Evolutionary conservation across 1,284 basidiomycete species (phyloP).

Genomic region (Austroboletus niveus): DNA sequence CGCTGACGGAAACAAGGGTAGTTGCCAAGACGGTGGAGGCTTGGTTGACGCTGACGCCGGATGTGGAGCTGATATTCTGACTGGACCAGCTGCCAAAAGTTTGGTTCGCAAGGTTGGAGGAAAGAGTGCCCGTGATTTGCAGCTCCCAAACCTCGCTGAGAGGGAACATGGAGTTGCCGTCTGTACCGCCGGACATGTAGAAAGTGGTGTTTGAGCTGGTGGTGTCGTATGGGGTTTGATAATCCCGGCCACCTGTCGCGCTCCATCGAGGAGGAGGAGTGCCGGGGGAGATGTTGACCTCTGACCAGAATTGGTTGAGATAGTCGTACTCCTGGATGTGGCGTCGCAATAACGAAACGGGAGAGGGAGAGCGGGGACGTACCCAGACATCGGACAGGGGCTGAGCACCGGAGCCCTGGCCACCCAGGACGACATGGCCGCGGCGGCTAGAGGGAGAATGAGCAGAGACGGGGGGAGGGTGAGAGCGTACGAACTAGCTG

Average conservation of each 20-base stretch:
- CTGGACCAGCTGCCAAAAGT: constrained; percentile 60
- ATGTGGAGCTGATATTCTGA: constrained; percentile 38
- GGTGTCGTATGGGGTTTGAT: constrained; percentile 43
- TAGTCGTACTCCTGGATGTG: constrained; percentile 67
- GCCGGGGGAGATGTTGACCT: constrained; percentile 49
- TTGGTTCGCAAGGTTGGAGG: constrained; percentile 57
- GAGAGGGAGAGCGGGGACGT: constrained; percentile 18
- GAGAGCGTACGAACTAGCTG: constrained; percentile 60
- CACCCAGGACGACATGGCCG: constrained; percentile 70
- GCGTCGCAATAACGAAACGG: constrained; percentile 4
- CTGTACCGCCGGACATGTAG: constrained; percentile 64
- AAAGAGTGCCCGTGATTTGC: constrained; percentile 63
- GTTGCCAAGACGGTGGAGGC: constrained; percentile 56
- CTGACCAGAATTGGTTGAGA: constrained; percentile 68
- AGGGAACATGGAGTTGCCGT: constrained; percentile 44
- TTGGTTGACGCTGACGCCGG: constrained; percentile 41
- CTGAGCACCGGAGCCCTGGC: constrained; percentile 49
- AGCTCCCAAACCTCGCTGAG: constrained; percentile 69
- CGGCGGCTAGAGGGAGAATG: constrained; percentile 48
- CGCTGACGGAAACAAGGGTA: constrained; percentile 55
- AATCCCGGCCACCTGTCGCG: constrained; percentile 69
- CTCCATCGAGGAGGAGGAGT: constrained; percentile 63
- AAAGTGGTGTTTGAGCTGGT: constrained; percentile 59
- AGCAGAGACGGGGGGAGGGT: constrained; percentile 4
- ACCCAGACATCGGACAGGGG: constrained; percentile 73